phyloP scores from a whole-genome alignment of 345 rosid species.

The Hibiscus syriacus region DNA sequence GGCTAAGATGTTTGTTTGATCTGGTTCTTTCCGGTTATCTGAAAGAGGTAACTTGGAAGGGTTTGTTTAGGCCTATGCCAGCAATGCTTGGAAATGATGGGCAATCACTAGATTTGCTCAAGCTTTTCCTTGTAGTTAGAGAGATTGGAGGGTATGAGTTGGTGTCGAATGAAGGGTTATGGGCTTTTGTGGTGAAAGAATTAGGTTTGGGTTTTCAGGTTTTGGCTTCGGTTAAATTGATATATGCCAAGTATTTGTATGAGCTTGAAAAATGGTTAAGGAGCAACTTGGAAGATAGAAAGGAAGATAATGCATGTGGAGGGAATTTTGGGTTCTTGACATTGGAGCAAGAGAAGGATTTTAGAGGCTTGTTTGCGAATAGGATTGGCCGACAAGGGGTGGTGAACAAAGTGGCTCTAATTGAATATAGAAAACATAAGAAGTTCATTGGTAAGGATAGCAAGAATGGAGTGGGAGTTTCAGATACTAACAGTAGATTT shows the following conservation, averaged over 20 bases:
- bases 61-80: constrained; percentile 41
- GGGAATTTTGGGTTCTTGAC: constrained; percentile 23
- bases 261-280: constrained; percentile 47
- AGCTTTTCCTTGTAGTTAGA: constrained; percentile 51
- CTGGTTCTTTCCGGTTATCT: constrained; percentile 39
- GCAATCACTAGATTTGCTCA: constrained; percentile 45
- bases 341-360: constrained; percentile 36
- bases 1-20: constrained; percentile 42
- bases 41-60: constrained; percentile 33
- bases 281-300: constrained; percentile 14
- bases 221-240: constrained; percentile 37
- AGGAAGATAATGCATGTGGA: constrained; percentile 15
- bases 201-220: constrained; percentile 36
- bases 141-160: constrained; percentile 50
- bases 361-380: constrained; percentile 33
- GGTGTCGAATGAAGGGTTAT: constrained; percentile 43
- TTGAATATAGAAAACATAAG: constrained; percentile 12
- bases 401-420: constrained; percentile 16
- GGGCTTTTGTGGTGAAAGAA: constrained; percentile 44
- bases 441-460: not conserved
- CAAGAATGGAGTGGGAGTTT: constrained; percentile 5
- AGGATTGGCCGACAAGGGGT: constrained; percentile 15
- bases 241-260: constrained; percentile 47
- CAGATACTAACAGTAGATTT: constrained; percentile 12
- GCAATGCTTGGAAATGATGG: constrained; percentile 49